A percentile compares a stretch with the other conserved stretches of the same genome.
These are phyloP conservation scores for Colletotrichum coccodes DNA, from an alignment of 2,329 filamentous ascomycete genomes.

Conservation along the genomic window DNA sequence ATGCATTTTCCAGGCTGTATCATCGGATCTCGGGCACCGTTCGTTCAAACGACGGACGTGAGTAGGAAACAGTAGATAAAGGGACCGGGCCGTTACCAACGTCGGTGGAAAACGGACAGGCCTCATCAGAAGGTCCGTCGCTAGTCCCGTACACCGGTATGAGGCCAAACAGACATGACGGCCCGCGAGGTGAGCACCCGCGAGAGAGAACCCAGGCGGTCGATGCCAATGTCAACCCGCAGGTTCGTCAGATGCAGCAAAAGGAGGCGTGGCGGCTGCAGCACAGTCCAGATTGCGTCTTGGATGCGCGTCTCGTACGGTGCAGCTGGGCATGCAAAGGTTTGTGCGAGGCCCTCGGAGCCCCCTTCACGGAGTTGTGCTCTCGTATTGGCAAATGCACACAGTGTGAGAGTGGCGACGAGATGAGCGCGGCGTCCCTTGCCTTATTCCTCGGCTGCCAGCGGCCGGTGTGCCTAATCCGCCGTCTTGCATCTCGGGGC, in stretches of 20 bases:
- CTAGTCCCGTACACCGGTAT: too few relatives aligned
- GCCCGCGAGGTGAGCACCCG: too few relatives aligned
- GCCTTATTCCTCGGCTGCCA: not conserved
- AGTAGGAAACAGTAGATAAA: not conserved
- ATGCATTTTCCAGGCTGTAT: not conserved
- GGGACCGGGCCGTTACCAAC: too few relatives aligned
- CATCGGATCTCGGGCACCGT: not conserved
- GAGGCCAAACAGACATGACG: too few relatives aligned
- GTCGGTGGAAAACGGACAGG: not conserved
- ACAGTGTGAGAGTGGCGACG: too few relatives aligned
- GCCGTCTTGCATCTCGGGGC: not conserved
- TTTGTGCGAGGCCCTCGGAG: too few relatives aligned
- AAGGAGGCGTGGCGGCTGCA: too few relatives aligned
- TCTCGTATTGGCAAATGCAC: not conserved
- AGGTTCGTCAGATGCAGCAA: not conserved
- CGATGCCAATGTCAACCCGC: not conserved
- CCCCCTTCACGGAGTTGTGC: not conserved
- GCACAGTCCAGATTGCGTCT: too few relatives aligned
- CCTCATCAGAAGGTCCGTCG: too few relatives aligned
- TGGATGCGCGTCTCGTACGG: not conserved
- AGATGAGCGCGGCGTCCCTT: not conserved
- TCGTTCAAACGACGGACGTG: not conserved
- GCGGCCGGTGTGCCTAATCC: not conserved
- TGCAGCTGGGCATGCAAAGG: too few relatives aligned
- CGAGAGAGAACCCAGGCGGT: not conserved